Evolutionary conservation across 352 stramenopile species (phyloP), one percentile per base, ranked within the genome.

Genomic region (Plasmopara halstedii): DNA sequence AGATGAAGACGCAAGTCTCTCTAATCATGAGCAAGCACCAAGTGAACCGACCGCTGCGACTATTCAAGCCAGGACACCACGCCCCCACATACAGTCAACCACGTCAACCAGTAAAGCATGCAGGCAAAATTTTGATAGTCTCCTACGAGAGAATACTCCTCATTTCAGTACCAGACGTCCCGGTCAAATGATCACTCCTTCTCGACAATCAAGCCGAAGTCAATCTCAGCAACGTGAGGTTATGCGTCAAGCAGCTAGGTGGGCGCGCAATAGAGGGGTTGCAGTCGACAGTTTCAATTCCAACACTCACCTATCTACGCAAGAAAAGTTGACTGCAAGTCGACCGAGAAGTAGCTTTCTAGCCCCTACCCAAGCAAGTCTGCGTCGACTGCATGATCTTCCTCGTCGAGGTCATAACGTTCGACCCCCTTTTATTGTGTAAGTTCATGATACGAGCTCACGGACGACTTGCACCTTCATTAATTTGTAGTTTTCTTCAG

Each of bases 311-410:
- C 13, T 53, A 41, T 40, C 33, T 31, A 42, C 15, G 8, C 64
- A 50, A 21, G 64, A 36, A 51, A 58, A 26, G 0, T 17, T 37
- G 7, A 42, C 48, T 1, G 33, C 42, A 2, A 53, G 56, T 36
- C 50, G 62, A 35, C 58, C 62, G 0, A 71, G 66, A 18, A 83
- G 73, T 29, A 71, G 66, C 26, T 85, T 89, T 36, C 69, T 89
- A 0, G 70, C 66, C 2, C 73, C 74, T 14, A 89, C 74, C 0
- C 68, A 85, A 48, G 72, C 78, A 6, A 89, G 78, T 59, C 56
- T 87, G 4, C 72, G 59, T 25, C 73, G 76, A 0, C 50, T 72
- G 13, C 59, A 74, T 3, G 46, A 67, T 15, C 26, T 67, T 1
- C 61, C 50, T 4, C 50, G 53, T 19, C 50, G 59, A 38, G 18